phyloP scores from a whole-genome alignment of 2,329 filamentous ascomycete species.

The Lecanosticta acicola region DNA sequence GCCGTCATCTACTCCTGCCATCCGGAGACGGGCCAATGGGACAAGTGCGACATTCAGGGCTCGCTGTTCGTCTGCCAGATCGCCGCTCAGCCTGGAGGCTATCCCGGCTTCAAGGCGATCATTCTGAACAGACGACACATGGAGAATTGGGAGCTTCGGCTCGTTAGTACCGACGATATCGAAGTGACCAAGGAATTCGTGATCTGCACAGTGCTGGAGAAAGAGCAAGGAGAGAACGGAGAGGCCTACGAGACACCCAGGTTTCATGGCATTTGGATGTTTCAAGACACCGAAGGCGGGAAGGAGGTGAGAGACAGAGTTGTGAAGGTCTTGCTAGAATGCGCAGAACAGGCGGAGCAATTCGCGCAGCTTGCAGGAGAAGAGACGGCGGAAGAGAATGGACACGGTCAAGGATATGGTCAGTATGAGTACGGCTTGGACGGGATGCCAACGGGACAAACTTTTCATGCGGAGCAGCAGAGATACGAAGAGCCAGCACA shows the following conservation, averaged over 20 bases:
- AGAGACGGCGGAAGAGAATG: slow-evolving; percentile 30
- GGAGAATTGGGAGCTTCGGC: slow-evolving; percentile 44
- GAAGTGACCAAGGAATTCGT: slow-evolving; percentile 53
- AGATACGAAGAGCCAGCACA: slow-evolving; percentile 1
- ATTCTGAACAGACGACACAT: slow-evolving; percentile 46
- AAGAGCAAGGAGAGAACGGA: slow-evolving; percentile 15
- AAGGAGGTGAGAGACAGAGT: slow-evolving; percentile 37
- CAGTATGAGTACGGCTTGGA: slow-evolving; percentile 1
- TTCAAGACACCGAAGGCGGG: slow-evolving; percentile 53
- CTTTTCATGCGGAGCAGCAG: background rate
- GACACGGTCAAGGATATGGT: background rate
- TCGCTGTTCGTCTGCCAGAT: slow-evolving; percentile 80
- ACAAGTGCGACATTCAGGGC: slow-evolving; percentile 79
- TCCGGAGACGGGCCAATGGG: slow-evolving; percentile 62
- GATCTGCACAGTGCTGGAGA: slow-evolving; percentile 49
- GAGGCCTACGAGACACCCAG: slow-evolving; percentile 23
- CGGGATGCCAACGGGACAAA: background rate
- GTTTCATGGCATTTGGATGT: slow-evolving; percentile 61
- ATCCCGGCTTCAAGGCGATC: slow-evolving; percentile 40
- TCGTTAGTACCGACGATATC: slow-evolving; percentile 40
- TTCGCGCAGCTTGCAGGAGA: slow-evolving; percentile 20
- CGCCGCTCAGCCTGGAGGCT: slow-evolving; percentile 27
- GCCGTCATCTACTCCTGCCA: slow-evolving; percentile 80
- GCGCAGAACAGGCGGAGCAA: slow-evolving; percentile 46
- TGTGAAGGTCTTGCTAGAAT: slow-evolving; percentile 50